Evolutionary conservation across 495 filamentous ascomycete genomes (phyloP), one percentile per base, ranked within the genome.

Genomic region (Astrothelium macrocarpum): DNA sequence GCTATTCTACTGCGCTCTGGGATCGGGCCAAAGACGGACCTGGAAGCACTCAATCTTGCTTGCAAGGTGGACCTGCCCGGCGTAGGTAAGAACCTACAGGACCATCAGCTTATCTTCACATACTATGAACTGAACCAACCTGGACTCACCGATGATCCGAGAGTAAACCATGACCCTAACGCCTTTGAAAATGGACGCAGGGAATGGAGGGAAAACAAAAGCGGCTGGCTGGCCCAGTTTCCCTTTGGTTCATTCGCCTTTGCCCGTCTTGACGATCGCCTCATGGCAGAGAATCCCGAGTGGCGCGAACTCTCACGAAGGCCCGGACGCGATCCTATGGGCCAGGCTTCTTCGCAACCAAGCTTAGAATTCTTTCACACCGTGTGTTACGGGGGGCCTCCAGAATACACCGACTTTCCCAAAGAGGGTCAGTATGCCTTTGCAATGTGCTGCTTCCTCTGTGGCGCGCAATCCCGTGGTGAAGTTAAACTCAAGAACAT

Each of bases 231-330:
- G 2, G 77, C 79, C 1, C 75, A 73, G 12, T 81, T 82, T 67
- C 81, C 80, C 28, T 82, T 82, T 68, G 82, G 82, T 58, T 68
- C 73, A 12, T 83, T 83, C 64, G 81, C 78, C 10, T 85, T 76
- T 67, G 77, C 80, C 11, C 75, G 81, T 31, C 69, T 83, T 29
- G 77, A 80, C 66, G 73, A 80, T 9, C 77, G 79, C n/a, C 74
- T 82, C 2, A 71, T 76, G 34, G 63, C 73, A 49, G 74, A 79
- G 59, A 73, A 76, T 1, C 60, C 78, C 4, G 49, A 56, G 25
- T 82, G 77, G 79, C 66, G 72, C 18, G 71, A 74, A 36, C 72
- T 78, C 0, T 70, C 75, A 7, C 73, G 76, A 11, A 34, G 72
- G 62, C 71, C 73, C 45, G 78, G 79, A 28, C 76, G 78, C n/a